A percentile compares a stretch with the other conserved stretches of the same genome.
phyloP scores from a whole-genome alignment of 1,284 basidiomycete species.

The Marasmius fiardii region DNA sequence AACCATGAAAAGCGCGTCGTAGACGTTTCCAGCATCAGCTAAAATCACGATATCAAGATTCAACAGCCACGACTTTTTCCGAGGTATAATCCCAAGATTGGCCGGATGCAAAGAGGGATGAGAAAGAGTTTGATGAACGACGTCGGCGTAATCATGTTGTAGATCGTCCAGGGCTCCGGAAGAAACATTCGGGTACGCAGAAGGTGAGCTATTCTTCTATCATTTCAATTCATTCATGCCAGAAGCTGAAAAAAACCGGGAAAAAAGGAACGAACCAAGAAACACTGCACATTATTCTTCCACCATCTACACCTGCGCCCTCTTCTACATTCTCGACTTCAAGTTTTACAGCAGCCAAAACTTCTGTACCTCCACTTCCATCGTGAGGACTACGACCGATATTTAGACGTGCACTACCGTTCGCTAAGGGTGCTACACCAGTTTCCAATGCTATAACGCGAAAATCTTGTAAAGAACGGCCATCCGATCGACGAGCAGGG shows the following conservation, averaged over 20 bases:
- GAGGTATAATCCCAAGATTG: conserved; percentile 60
- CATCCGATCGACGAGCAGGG: conserved; percentile 63
- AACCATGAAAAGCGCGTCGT: conserved; percentile 75
- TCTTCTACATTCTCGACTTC: conserved; percentile 60
- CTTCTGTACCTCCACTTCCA: conserved; percentile 62
- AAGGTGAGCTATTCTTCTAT: conserved; percentile 57
- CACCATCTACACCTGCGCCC: conserved; percentile 44
- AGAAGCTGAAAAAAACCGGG: neutral
- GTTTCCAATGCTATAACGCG: conserved; percentile 70
- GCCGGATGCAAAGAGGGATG: conserved; percentile 59
- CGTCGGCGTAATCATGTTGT: conserved; percentile 61
- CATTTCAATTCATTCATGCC: conserved; percentile 25
- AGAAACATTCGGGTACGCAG: conserved; percentile 69
- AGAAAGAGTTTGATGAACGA: conserved; percentile 56
- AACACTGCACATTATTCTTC: conserved; percentile 61
- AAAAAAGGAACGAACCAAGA: conserved; percentile 56
- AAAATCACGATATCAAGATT: conserved; percentile 69
- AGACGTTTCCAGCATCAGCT: conserved; percentile 67
- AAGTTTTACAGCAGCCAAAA: conserved; percentile 67
- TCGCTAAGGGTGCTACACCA: conserved; percentile 71
- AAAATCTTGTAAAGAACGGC: conserved; percentile 60
- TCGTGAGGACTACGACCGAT: conserved; percentile 58
- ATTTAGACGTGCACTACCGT: conserved; percentile 71
- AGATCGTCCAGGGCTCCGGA: conserved; percentile 65
- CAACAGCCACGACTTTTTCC: conserved; percentile 66